Evolutionary conservation across 2,329 filamentous ascomycete genomes (phyloP), one percentile per base, ranked within the genome.

Genomic region (Beauveria asiatica): DNA sequence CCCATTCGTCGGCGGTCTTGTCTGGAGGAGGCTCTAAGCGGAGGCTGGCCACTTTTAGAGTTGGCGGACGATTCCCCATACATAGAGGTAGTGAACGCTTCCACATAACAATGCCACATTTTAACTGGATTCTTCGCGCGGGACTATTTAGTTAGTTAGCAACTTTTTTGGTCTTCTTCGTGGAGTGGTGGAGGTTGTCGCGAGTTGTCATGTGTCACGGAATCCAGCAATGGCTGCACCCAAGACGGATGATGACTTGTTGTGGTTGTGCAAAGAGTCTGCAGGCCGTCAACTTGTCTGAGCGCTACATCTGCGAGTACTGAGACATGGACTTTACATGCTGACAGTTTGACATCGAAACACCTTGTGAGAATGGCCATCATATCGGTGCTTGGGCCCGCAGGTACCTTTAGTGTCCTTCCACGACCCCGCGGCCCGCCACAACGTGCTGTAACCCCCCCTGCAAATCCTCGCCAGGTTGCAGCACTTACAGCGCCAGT

Each of bases 1-100:
- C 61, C 63, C 61, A 63, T 64, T 54, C 60, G 63, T 57, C 42
- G 41, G 37, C 23, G 33, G 19, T 53, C 25, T 54, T 19, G 23
- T 19, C 37, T 8, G n/a, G 25, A 11, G 21, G 53, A 45, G 52
- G 37, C 51, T 54, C 51, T 44, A 5, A 25, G 53, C 53, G 30
- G 53, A 33, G 53, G 41, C 42, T 3, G 23, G 17, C 53, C 53
- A 48, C 52, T n/a, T 46, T 57, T 42, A 51, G n/a, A 58, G 56
- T 58, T 51, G 23, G 44, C 23, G n/a, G 45, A 19, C 42, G 44
- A 17, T 16, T 49, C 30, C 30, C 33, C 19, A 50, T 33, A 30
- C 27, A 48, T 41, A 37, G 10, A 33, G 11, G 10, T 33, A 33
- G 30, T 13, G 5, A 41, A 48, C 42, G 46, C 55, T 58, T 46